Base-by-base conservation (phyloP, 371 early-diverging fungal species). In the Zopfochytrium polystomum region DNA sequence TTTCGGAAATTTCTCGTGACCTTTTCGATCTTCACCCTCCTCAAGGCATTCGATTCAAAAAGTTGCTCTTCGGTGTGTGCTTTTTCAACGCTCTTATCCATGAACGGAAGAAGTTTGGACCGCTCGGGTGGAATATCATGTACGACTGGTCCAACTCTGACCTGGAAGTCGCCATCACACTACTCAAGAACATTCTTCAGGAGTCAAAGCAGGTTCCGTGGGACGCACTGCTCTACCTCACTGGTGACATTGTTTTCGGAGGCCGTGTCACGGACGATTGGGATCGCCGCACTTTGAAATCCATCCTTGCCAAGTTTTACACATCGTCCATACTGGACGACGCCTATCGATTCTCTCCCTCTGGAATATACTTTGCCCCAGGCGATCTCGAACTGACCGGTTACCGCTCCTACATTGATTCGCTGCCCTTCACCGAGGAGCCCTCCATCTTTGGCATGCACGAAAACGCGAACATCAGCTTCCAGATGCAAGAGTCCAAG, bases 201-300 rank as follows among this genome's bases (percentile, higher is more conserved):
- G 82, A 78, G 43, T 66, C 74, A 50, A 67, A 68, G 33, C 51
- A 55, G 0, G 70, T 81, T 13, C 79, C 78, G 20, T 81, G 82
- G 82, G 82, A 78, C 54, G 78, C 80, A 1, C 43, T 81, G 26
- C 43, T 67, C 1, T 81, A 81, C 58, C 69, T 81, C 29, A 81
- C 82, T 1, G 78, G 77, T 22, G 80, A 81, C 55, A 81, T 81
- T 32, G 77, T 77, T 0, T 81, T 81, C 62, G 82, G 82, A 18
- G 82, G 82, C 25, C 67, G 82, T 27, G 82, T 81, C n/a, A 81
- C 82, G 11, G 82, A 81, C 47, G 82, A 81, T 53, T 81, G 82
- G 82, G 82, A 81, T 54, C 57, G 82, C 11, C 58, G 82, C 22
- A 73, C 82, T 27, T 58, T 81, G 20, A 60, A 64, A 43, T 75